Percentiles rank a stretch among this genome's conserved stretches.
Conservation (phyloP, 805 yeast genomes). For the Brettanomyces anomalus region DNA sequence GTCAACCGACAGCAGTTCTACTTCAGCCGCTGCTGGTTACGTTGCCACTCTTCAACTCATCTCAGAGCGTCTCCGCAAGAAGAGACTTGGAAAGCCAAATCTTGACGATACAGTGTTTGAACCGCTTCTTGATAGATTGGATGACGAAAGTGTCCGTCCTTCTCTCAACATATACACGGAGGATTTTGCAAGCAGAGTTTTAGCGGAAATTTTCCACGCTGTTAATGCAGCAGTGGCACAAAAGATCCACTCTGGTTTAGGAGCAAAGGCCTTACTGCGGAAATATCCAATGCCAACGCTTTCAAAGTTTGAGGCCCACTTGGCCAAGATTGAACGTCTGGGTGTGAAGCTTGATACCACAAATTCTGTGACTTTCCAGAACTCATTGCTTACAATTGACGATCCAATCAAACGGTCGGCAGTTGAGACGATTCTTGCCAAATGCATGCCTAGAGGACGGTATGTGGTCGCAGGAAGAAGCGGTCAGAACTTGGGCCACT, state of each 20-base stretch:
- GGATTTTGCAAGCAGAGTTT: conserved; percentile 39
- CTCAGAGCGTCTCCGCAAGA: conserved; percentile 61
- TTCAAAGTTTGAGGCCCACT: conserved; percentile 71
- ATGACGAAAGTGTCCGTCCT: conserved; percentile 73
- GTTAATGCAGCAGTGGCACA: conserved; percentile 85
- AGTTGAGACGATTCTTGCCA: conserved; percentile 69
- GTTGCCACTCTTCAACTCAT: conserved; percentile 55
- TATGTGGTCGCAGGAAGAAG: conserved; percentile 84
- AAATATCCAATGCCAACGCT: conserved; percentile 81
- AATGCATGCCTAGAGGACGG: conserved; percentile 78
- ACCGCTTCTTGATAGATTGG: conserved; percentile 68
- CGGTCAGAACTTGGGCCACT: conserved; percentile 75
- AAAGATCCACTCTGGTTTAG: conserved; percentile 61
- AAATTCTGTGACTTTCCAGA: conserved; percentile 60
- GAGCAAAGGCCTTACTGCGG: conserved; percentile 76
- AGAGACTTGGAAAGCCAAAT: conserved; percentile 44
- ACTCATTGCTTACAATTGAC: conserved; percentile 55
- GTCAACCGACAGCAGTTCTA: conserved; percentile 23
- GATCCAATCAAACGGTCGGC: conserved; percentile 60
- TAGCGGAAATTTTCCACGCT: conserved; percentile 70
- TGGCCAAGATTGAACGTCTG: conserved; percentile 55
- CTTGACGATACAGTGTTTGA: conserved; percentile 43
- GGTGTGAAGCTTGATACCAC: conserved; percentile 68
- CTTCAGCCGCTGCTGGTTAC: conserved; percentile 53
- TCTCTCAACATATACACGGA: conserved; percentile 62